Evolutionary conservation across 73 alveolate species (phyloP), one percentile per base, ranked within the genome.

Genomic region (Paramecium sexaurelia): DNA sequence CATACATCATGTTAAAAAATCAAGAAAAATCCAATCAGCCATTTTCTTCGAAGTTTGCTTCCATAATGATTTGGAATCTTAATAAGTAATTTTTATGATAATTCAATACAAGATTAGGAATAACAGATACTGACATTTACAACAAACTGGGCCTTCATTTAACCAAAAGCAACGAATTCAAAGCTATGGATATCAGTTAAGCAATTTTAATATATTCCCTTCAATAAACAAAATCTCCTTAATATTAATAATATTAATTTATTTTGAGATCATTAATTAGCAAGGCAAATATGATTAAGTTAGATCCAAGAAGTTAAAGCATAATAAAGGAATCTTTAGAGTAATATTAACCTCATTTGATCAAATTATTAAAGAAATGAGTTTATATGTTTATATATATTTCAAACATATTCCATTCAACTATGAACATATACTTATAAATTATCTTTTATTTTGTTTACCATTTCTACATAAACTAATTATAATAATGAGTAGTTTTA

Each of bases 171-270:
- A 61, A 61, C 26, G 83, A 61, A 11, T 61, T 61, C 8, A 61
- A 61, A 61, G 83, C 83, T 29, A 61, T 61, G 83, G 83, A 61
- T 61, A 61, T 61, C 22, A 61, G 83, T 61, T 61, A 61, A 61
- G 83, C 83, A 8, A 61, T 61, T 29, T 61, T 61, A 45, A 61
- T 61, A 13, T 61, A 61, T 61, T 61, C 83, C 8, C 29, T 61
- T 27, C 11, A 61, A 61, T 24, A 61, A 61, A 61, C 83, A 61
- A 61, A 61, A 61, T 61, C 83, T 61, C 83, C 83, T 26, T 26
- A 61, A 61, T 61, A 61, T 32, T 32, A 61, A 27, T 61, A 61
- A 61, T 61, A 61, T 61, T 61, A 61, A 61, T 61, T 61, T 20
- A 61, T 61, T 61, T 61, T 61, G 13, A 61, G 83, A 61, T 61